phyloP scores from a whole-genome alignment of 768 basidiomycete genomes.

The Suillus paluster region DNA sequence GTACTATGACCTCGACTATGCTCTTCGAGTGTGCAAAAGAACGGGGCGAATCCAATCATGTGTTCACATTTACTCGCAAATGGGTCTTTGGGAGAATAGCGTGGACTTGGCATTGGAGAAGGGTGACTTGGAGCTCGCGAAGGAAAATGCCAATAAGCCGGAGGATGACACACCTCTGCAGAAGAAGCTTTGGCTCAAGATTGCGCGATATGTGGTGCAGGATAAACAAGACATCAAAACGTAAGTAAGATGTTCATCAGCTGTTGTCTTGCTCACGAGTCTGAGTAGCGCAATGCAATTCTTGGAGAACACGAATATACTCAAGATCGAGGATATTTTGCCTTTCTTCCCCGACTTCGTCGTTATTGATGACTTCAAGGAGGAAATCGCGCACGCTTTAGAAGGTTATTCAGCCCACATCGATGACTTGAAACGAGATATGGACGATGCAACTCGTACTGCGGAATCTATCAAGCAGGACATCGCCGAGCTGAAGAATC shows the following conservation, averaged over 20 bases:
- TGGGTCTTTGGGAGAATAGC: conserved; percentile 96
- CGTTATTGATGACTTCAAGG: conserved; percentile 99
- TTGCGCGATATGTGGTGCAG: conserved; percentile 97
- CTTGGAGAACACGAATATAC: conserved; percentile 89
- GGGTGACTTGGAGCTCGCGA: conserved; percentile 94
- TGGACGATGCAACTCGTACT: conserved; percentile 93
- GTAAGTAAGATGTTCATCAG: conserved; percentile 53
- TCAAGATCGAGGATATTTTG: conserved; percentile 98
- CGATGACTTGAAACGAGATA: conserved; percentile 86
- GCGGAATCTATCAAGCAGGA: conserved; percentile 95
- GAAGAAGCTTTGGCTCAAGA: conserved; percentile 98
- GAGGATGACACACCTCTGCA: conserved; percentile 85
- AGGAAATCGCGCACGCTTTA: conserved; percentile 94
- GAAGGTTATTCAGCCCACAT: conserved; percentile 95
- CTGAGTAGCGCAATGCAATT: conserved; percentile 89
- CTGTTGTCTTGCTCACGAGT: conserved; percentile 1
- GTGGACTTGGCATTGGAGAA: conserved; percentile 94
- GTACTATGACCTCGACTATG: conserved; percentile 97
- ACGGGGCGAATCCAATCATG: conserved; percentile 83
- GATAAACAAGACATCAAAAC: conserved; percentile 98
- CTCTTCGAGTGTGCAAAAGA: conserved; percentile 87
- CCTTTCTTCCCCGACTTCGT: conserved; percentile 99
- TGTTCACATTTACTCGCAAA: conserved; percentile 95
- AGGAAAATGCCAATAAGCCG: conserved; percentile 93
- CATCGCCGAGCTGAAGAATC: conserved; percentile 79